Base-by-base conservation (phyloP, 805 yeast species). In the Saccharomycopsis selenospora region DNA sequence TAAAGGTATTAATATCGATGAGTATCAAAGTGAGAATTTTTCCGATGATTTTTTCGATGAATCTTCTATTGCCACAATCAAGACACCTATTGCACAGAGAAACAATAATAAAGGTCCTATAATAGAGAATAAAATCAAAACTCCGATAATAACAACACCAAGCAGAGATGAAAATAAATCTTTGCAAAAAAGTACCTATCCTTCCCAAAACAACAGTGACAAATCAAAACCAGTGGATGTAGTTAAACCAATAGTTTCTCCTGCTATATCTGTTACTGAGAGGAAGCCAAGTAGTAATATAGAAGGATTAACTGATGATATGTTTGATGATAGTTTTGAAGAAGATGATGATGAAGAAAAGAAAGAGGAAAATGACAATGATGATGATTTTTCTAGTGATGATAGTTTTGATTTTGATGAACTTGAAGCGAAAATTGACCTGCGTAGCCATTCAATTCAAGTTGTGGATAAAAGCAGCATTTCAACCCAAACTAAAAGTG, bases 11-110 rank as follows among this genome's bases (percentile, higher is more conserved):
- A 45, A 20, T 18, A 24, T 51, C 8, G 26, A 51, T 30, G 50
- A 46, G 14, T 46, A 42, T 36, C 43, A 48, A 33, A 14, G 28
- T 3, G 52, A 47, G 4, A 43, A 30, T 43, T 51, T 51, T 28
- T 40, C 27, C 11, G 54, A 51, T 30, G 47, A 47, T 4, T 47
- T 51, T 36, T 51, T 51, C 29, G 54, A 51, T 22, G 54, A 51
- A 25, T 28, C 41, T n/a, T n/a, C 30, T n/a, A 38, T 13, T 2
- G 23, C 20, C 20, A 14, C 25, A 13, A 22, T 36, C 14, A 38
- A 43, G 10, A 30, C 42, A 11, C 45, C 46, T n/a, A n/a, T 3
- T 3, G 10, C 20, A 14, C 7, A 20, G 36, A 24, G 18, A 26
- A 4, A 28, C 4, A 11, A 7, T 7, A 33, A 14, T 14, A 10